Conservation (phyloP, 2,329 filamentous ascomycete species). For the Calycina marina region DNA sequence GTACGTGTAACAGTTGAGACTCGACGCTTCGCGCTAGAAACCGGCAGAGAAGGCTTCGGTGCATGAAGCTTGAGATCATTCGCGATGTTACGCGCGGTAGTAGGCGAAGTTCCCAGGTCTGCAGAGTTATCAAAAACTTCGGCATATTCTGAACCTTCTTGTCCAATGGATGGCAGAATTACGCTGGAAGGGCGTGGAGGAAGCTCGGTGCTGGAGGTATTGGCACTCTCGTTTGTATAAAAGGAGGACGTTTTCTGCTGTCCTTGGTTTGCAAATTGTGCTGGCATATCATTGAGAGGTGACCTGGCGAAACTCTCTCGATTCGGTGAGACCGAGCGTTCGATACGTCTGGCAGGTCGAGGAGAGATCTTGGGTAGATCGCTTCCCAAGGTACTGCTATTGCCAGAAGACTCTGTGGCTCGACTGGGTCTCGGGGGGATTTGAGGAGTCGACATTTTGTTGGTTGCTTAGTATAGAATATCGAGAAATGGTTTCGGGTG, state of each 20-base stretch:
- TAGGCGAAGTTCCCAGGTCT: slow-evolving; percentile 37
- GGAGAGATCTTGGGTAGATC: slow-evolving; percentile 63
- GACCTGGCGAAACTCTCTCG: slow-evolving; percentile 72
- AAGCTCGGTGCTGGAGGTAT: slow-evolving; percentile 27
- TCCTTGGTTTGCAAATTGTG: slow-evolving; percentile 27
- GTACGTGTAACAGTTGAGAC: slow-evolving; percentile 79
- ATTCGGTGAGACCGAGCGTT: slow-evolving; percentile 64
- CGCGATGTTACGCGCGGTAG: slow-evolving; percentile 65
- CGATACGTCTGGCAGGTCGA: slow-evolving; percentile 52
- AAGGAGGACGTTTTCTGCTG: slow-evolving; percentile 15
- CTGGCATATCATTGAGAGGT: slow-evolving; percentile 59
- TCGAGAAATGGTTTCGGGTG: too few species aligned
- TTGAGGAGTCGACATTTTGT: slow-evolving; percentile 27
- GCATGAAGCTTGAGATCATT: slow-evolving; percentile 77
- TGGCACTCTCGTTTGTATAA: slow-evolving; percentile 24
- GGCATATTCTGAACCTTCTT: slow-evolving; percentile 83
- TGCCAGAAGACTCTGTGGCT: slow-evolving; percentile 28
- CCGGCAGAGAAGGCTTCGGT: slow-evolving; percentile 73
- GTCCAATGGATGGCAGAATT: slow-evolving; percentile 65
- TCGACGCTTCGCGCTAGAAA: slow-evolving; percentile 66
- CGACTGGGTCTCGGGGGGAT: slow-evolving; percentile 50
- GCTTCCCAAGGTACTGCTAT: slow-evolving; percentile 19
- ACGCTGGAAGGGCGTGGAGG: slow-evolving; percentile 59
- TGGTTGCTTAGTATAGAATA: too few species aligned
- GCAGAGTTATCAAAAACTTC: slow-evolving; percentile 36